Base-by-base conservation (phyloP, 2,329 filamentous ascomycete species). In the Cyclaneusma minus region DNA sequence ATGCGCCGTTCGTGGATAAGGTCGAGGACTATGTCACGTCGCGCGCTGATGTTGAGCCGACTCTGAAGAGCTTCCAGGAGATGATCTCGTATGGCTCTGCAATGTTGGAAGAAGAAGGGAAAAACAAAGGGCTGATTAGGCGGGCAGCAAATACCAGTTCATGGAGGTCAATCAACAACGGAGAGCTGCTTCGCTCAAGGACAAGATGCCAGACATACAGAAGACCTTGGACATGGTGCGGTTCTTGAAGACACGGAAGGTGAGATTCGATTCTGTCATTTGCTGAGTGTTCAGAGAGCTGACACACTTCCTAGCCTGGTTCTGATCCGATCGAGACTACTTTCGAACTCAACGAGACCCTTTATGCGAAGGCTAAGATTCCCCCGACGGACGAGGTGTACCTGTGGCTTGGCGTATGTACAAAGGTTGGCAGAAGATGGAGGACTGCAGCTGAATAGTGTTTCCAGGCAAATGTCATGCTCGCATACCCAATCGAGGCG, bases 201-300 rank as follows among this genome's bases (percentile, higher is more conserved):
- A 94, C 47, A 98, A 95, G 60, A 84, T 98, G 39, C 89, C 89
- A 0, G 89, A 98, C 50, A 95, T 98, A 37, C 75, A 82, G 44
- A 94, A 94, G 62, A 95, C 89, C 1, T 56, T 95, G 32, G 87
- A 95, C 33, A 89, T 83, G 11, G 87, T 95, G 26, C 66, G 62
- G 31, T 95, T 95, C 44, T 50, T 98, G 35, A 77, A 81, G 56
- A 64, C 72, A 32, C 68, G 78, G 48, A 77, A 77, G 53, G 78
- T 81, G 52, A 14, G 54, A 24, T 17, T 14, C 2, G 4, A 10
- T 16, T 8, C n/a, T 19, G 22, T 27, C 7, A 12, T 28, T 27
- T 16, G 25, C 21, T 24, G 16, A 17, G 3, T 15, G 28, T 9
- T 15, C 11, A 30, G 19, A 19, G 25, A 25, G 15, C 25, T 31